Evolutionary conservation across 192 early-diverging fungal genomes (phyloP).

Genomic region (Physocladia obscura): DNA sequence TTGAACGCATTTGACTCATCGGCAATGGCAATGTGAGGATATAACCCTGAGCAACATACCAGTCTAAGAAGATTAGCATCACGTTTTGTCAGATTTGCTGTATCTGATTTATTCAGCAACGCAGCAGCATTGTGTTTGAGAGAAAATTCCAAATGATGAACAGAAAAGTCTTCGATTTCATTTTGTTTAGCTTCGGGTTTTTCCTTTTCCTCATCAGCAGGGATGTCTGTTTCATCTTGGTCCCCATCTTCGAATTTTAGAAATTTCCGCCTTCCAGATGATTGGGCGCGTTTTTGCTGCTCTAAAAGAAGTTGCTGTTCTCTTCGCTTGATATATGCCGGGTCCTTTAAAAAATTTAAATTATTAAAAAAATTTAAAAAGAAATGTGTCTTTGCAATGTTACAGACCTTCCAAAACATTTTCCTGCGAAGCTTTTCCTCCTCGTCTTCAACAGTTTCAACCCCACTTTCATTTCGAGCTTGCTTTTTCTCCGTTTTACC

Average conservation of each 20-base stretch:
- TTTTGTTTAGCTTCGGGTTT: not conserved
- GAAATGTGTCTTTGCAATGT: too few species aligned
- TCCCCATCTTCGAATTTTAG: conserved; percentile 35
- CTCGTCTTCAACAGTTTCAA: conserved; percentile 16
- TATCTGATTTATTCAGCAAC: conserved; percentile 42
- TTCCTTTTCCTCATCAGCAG: conserved; percentile 29
- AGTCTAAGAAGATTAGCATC: conserved; percentile 61
- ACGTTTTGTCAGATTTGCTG: conserved; percentile 30
- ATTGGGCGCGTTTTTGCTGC: conserved; percentile 39
- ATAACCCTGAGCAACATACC: conserved; percentile 62
- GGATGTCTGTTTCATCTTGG: conserved; percentile 33
- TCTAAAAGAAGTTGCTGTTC: conserved; percentile 41
- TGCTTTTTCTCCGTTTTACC: not conserved
- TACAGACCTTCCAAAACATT: conserved; percentile 31
- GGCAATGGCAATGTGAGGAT: conserved; percentile 64
- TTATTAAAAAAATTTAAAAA: not conserved
- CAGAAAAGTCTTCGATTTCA: conserved; percentile 35
- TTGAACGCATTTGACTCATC: conserved; percentile 60
- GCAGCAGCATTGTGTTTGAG: conserved; percentile 49
- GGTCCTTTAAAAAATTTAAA: conserved; percentile 26
- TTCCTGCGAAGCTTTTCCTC: conserved; percentile 6
- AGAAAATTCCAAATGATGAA: conserved; percentile 64
- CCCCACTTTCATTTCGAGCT: conserved; percentile 4
- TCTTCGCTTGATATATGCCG: conserved; percentile 28
- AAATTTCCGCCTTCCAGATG: conserved; percentile 39